phyloP scores from a whole-genome alignment of 2,329 filamentous ascomycete species.

The Alternaria sp. region DNA sequence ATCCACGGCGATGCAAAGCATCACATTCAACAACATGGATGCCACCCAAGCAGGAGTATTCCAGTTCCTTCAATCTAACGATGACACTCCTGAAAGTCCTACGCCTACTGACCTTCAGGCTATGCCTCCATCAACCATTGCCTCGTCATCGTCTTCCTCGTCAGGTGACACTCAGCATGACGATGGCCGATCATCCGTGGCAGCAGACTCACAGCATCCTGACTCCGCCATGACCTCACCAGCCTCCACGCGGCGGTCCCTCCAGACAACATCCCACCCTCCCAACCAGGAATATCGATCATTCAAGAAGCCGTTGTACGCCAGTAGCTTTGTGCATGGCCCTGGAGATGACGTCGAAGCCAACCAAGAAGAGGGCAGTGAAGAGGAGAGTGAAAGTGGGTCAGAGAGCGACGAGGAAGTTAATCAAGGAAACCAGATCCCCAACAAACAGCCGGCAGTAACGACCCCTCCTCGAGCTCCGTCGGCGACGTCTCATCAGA shows the following conservation, averaged over 20 bases:
- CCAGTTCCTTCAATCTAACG: slow-evolving; percentile 34
- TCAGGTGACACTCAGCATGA: slow-evolving; percentile 24
- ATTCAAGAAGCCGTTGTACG: slow-evolving; percentile 39
- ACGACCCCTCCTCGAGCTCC: slow-evolving; percentile 28
- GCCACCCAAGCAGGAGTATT: slow-evolving; percentile 35
- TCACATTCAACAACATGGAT: slow-evolving; percentile 25
- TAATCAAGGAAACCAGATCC: slow-evolving; percentile 15
- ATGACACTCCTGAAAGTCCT: slow-evolving; percentile 13
- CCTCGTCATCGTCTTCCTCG: slow-evolving; percentile 29
- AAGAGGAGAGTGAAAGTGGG: slow-evolving; percentile 14
- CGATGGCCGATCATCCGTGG: slow-evolving; percentile 29
- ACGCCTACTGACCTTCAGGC: slow-evolving; percentile 13
- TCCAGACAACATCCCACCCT: slow-evolving; percentile 11
- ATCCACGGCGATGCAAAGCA: slow-evolving; percentile 13
- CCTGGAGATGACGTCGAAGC: slow-evolving; percentile 22
- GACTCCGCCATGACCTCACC: slow-evolving; percentile 42
- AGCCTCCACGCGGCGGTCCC: slow-evolving; percentile 27
- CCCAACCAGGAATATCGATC: slow-evolving; percentile 20
- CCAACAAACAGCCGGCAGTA: slow-evolving; percentile 20
- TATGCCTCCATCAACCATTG: slow-evolving; percentile 25
- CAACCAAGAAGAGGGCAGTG: slow-evolving; percentile 14
- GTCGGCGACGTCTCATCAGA: slow-evolving; percentile 28
- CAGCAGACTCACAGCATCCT: slow-evolving; percentile 21
- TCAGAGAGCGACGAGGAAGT: slow-evolving; percentile 25
- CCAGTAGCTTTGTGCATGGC: slow-evolving; percentile 41